Conservation (phyloP, 73 alveolate genomes). For the Durusdinium trenchii region DNA sequence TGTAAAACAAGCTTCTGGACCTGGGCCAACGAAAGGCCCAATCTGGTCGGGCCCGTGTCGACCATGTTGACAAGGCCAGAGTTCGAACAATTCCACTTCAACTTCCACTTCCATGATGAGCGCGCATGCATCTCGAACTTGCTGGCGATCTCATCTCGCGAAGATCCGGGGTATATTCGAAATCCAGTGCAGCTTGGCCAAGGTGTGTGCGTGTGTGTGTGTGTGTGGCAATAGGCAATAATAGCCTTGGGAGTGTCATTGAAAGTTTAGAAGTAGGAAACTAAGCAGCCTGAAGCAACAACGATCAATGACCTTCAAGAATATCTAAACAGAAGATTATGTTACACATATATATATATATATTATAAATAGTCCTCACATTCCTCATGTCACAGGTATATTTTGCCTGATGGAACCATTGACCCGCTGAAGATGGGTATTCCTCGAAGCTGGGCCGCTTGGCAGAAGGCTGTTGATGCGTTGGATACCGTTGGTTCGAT, state of each 20-base stretch:
- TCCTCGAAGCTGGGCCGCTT: conserved; percentile 81
- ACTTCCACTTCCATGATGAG: conserved; percentile 35
- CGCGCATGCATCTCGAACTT: conserved; percentile 47
- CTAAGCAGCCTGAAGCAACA: too few species aligned
- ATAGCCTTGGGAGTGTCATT: not conserved
- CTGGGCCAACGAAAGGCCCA: not conserved
- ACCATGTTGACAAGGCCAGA: conserved; percentile 17
- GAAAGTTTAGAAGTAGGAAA: not conserved
- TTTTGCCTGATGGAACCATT: conserved; percentile 75
- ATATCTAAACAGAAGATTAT: not conserved
- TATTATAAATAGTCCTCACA: too few species aligned
- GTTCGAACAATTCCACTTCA: conserved; percentile 68
- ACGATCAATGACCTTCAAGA: too few species aligned
- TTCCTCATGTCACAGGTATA: conserved; percentile 24
- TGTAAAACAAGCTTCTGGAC: too few species aligned
- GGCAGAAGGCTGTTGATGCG: too few species aligned
- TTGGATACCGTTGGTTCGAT: too few species aligned
- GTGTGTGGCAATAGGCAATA: not conserved
- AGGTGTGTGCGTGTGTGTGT: not conserved
- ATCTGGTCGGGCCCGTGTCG: not conserved
- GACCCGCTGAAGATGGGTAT: conserved; percentile 84
- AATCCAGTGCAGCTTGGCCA: conserved; percentile 45
- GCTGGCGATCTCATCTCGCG: conserved; percentile 37
- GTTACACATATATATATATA: too few species aligned
- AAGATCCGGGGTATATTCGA: conserved; percentile 64